phyloP scores from a whole-genome alignment of 257 asterid genomes.

The Solanum dulcamara region DNA sequence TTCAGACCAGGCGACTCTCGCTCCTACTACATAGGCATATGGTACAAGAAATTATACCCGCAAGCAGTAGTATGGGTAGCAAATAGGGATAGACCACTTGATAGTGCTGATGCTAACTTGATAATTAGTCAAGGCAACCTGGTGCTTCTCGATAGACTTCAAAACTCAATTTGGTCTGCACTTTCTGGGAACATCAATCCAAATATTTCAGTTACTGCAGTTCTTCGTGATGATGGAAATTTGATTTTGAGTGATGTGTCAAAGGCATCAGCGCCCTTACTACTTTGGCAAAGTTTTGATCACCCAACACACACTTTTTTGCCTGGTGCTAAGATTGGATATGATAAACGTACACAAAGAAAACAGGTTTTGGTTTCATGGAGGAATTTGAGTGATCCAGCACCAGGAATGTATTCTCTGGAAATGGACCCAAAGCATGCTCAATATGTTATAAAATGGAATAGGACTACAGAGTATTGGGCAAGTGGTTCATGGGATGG shows the following conservation, averaged over 20 bases:
- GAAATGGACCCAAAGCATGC: not conserved
- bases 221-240: not conserved
- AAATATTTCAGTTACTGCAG: not conserved
- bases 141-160: not conserved
- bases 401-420: not conserved
- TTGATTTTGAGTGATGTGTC: not conserved
- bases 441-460: not conserved
- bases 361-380: not conserved
- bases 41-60: not conserved
- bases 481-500: not conserved
- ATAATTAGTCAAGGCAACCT: not conserved
- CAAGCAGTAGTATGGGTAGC: not conserved
- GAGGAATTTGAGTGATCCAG: not conserved
- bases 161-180: not conserved
- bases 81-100: not conserved
- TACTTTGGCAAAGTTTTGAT: not conserved
- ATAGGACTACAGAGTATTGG: not conserved
- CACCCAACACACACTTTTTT: not conserved
- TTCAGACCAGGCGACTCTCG: slow-evolving; percentile 15
- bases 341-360: not conserved
- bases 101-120: not conserved
- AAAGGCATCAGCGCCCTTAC: not conserved
- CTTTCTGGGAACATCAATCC: not conserved
- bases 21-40: slow-evolving; percentile 17
- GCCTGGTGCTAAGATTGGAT: not conserved